Conservation (phyloP, 2,329 filamentous ascomycete genomes). For the Fusarium sterilihyphosum region DNA sequence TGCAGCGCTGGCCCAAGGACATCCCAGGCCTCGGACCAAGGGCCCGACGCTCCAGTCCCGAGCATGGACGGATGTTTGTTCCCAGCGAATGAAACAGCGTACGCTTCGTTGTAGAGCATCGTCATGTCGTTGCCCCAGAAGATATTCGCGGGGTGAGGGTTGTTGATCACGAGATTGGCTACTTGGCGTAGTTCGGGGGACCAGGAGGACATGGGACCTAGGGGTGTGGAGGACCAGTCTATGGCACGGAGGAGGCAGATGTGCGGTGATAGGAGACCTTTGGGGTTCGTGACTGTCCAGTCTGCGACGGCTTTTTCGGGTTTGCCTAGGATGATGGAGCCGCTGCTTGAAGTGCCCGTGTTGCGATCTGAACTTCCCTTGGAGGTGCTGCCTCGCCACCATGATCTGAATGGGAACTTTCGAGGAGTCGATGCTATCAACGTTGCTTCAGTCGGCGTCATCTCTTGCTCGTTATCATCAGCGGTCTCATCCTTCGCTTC, state of each 20-base stretch:
- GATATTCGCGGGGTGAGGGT: constrained; percentile 59
- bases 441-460: neutral
- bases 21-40: constrained; percentile 63
- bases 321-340: constrained; percentile 42
- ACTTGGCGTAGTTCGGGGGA: constrained; percentile 55
- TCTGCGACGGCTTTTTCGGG: constrained; percentile 50
- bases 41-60: constrained; percentile 65
- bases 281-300: constrained; percentile 47
- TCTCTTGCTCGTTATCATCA: accelerated
- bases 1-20: constrained; percentile 46
- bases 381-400: constrained; percentile 8
- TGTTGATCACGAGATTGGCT: constrained; percentile 51
- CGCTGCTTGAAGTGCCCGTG: constrained; percentile 40
- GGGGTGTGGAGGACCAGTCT: constrained; percentile 55
- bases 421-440: neutral
- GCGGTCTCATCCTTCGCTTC: neutral
- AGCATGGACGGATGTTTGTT: constrained; percentile 71
- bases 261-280: constrained; percentile 45
- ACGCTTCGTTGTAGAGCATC: constrained; percentile 72
- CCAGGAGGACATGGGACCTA: constrained; percentile 57
- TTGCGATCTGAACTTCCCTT: constrained; percentile 44
- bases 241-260: constrained; percentile 46
- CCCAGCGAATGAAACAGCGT: constrained; percentile 64
- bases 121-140: constrained; percentile 72
- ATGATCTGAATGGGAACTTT: neutral